phyloP scores from a whole-genome alignment of 768 basidiomycete genomes.

The Steccherinum ochraceum region DNA sequence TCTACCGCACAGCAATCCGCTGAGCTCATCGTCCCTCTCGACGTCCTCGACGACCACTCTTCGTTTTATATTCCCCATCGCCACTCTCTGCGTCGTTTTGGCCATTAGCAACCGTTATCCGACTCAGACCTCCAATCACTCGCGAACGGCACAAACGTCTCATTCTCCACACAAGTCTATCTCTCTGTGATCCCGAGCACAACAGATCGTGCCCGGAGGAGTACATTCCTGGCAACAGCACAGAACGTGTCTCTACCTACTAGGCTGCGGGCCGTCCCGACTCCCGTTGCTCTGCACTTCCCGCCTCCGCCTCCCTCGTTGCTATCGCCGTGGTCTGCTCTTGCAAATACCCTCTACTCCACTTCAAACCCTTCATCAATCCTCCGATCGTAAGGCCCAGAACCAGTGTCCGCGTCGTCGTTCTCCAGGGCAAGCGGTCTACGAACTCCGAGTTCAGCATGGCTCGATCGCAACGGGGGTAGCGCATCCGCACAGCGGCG shows the following conservation, averaged over 20 bases:
- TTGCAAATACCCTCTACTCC: conserved; percentile 22
- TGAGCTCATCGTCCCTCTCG: no score
- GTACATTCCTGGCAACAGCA: no score
- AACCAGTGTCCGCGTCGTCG: conserved; percentile 38
- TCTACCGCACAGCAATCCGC: not conserved
- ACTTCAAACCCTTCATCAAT: conserved; percentile 36
- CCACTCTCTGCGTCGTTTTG: not conserved
- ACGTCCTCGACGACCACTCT: no score
- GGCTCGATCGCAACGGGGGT: not conserved
- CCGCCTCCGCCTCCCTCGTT: conserved; percentile 14
- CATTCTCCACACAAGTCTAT: no score
- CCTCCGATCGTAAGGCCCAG: conserved; percentile 57
- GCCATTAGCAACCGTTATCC: not conserved
- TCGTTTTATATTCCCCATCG: not conserved
- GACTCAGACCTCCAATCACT: no score
- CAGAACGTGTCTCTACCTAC: no score
- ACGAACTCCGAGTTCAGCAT: not conserved
- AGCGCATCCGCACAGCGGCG: not conserved
- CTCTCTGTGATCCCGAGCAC: no score
- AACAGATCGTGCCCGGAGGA: no score
- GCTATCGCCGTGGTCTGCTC: conserved; percentile 19
- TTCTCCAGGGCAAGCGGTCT: conserved; percentile 57
- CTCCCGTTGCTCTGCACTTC: no score
- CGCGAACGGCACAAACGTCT: no score
- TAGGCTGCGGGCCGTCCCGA: no score